Conservation (phyloP, 2,329 filamentous ascomycete species). For the Xylaria arbuscula region DNA sequence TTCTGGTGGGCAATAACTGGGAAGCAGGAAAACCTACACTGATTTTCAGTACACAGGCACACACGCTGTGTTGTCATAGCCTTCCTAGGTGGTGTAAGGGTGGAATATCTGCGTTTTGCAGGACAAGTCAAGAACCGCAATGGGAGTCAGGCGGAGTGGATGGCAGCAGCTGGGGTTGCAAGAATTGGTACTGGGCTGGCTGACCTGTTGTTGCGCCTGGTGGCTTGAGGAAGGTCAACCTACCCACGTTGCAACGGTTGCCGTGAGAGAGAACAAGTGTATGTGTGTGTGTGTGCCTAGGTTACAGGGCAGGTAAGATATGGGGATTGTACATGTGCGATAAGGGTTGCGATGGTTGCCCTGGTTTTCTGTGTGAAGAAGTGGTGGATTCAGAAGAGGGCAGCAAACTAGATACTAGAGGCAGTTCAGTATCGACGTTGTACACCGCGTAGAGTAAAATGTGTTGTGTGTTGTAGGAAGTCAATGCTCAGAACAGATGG, state of each 20-base stretch:
- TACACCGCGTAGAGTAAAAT: not conserved
- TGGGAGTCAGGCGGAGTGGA: not conserved
- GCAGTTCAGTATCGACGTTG: not conserved
- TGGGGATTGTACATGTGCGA: not conserved
- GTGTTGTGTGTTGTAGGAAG: not conserved
- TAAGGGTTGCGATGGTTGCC: not conserved
- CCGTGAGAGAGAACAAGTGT: constrained; percentile 1
- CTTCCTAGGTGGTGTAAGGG: not conserved
- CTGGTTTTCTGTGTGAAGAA: not conserved
- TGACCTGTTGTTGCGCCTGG: not conserved
- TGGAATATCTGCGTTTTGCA: not conserved
- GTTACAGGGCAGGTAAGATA: not conserved
- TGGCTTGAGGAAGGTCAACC: not conserved
- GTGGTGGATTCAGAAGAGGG: not conserved
- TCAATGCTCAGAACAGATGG: not conserved
- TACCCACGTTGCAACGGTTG: not conserved
- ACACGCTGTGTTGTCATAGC: not conserved
- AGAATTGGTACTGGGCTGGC: not conserved
- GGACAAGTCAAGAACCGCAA: not conserved
- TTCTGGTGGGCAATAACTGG: not conserved
- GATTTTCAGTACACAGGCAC: not conserved
- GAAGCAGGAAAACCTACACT: not conserved
- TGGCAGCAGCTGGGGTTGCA: not conserved
- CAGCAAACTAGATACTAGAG: not conserved
- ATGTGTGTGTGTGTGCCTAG: not conserved